Percentiles rank a stretch among this genome's conserved stretches.
Evolutionary conservation across 805 yeast species (phyloP).

Genomic region (Spathaspora gorwiae): DNA sequence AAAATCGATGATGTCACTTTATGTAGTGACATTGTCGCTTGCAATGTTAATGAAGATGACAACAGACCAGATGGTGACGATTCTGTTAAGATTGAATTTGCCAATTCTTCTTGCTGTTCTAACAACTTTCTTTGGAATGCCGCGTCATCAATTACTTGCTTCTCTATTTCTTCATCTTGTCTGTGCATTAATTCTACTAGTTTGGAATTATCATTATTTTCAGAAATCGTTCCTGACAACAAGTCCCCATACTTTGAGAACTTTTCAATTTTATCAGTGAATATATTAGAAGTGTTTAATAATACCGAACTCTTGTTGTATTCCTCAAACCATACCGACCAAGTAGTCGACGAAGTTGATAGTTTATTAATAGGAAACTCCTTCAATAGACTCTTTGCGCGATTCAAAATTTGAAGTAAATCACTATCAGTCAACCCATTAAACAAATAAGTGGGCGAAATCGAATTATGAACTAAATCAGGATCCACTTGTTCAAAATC

Average conservation of each 20-base stretch:
- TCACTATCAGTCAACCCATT: slow-evolving; percentile 22
- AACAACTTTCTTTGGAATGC: slow-evolving; percentile 18
- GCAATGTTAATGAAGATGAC: slow-evolving; percentile 32
- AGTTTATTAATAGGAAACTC: slow-evolving; percentile 18
- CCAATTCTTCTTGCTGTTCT: slow-evolving; percentile 21
- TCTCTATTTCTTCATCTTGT: slow-evolving; percentile 32
- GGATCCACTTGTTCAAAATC: slow-evolving; percentile 19
- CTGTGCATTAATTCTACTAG: slow-evolving; percentile 12
- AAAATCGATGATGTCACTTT: slow-evolving; percentile 27
- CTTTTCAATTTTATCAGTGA: slow-evolving; percentile 6
- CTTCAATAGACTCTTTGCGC: slow-evolving; percentile 22
- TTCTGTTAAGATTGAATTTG: slow-evolving; percentile 16
- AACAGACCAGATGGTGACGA: slow-evolving; percentile 19
- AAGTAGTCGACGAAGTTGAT: slow-evolving; percentile 17
- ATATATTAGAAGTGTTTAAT: slow-evolving; percentile 25
- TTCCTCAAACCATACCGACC: slow-evolving; percentile 30
- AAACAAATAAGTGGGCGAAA: slow-evolving; percentile 31
- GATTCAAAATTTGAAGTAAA: slow-evolving; percentile 21
- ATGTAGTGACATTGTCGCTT: slow-evolving; percentile 24
- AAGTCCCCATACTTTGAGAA: slow-evolving; percentile 4
- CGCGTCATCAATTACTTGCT: slow-evolving; percentile 21
- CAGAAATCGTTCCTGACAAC: not conserved
- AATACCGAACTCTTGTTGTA: slow-evolving; percentile 31
- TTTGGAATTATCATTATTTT: not conserved
- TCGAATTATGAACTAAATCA: slow-evolving; percentile 30